Evolutionary conservation across 1,284 basidiomycete genomes (phyloP), one percentile per base, ranked within the genome.

Genomic region (Pseudozyma sp.): DNA sequence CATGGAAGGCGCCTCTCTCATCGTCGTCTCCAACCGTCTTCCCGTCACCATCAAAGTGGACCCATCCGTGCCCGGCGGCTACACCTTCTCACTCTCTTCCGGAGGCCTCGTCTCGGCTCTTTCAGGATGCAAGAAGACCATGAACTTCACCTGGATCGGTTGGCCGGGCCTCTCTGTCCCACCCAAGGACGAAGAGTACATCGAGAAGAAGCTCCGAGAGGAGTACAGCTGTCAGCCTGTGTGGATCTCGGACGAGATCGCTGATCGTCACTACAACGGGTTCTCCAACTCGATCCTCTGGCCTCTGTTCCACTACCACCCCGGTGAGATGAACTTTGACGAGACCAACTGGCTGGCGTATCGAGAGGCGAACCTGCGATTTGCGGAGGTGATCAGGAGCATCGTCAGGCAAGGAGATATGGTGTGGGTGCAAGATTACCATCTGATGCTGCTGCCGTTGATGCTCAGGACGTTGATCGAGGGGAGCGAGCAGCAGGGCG

Each of bases 231-330:
- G 97, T 85, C 92, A 94, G 84, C 94, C 96, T 16, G 97, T 99
- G 78, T 97, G 97, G 87, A 90, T 99, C 78, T 92, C 94, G 63
- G 96, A 98, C 84, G 96, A 98, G 78, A 89, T 99, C 68, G 96
- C 97, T 13, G 97, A 99, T 86, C 90, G 92, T 58, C 96, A 98
- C 86, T 99, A 99, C 88, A 99, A 98, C 81, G 86, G 86, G n/a
- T 99, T 99, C 88, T 95, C 94, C 76, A 99, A 99, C 87, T 97
- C 94, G 52, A 99, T 99, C 86, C 90, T 99, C 42, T 99, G 96
- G 96, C 96, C 96, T 0, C 88, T 99, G 49, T 98, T 99, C 88
- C 96, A 99, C 85, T 99, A 98, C 86, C 95, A 97, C 85, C 76
- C 78, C 0, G 81, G 82, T 8, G 81, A 83, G 76, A 99, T 99